Base-by-base conservation (phyloP, 83 land plant genomes). In the Thuja plicata region DNA sequence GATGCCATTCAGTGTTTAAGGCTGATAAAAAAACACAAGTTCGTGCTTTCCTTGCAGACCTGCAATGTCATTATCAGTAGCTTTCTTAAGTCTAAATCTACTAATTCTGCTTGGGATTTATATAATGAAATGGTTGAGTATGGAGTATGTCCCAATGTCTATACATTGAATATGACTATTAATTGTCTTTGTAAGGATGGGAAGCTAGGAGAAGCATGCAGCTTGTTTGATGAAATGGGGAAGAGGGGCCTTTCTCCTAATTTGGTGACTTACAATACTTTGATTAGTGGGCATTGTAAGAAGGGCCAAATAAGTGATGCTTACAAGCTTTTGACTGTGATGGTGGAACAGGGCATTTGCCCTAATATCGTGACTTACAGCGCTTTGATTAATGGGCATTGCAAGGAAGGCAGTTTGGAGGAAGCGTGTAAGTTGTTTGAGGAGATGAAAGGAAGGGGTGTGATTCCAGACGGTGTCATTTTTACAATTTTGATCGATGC, bases 321-420 rank as follows among this genome's bases (percentile, higher is more conserved):
- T 74, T 85, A 89, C 55, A 86, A 73, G 78, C 54, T 94, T 15
- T 92, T 45, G 87, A 70, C 85, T 76, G 92, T 90, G 62, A 95
- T 96, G 96, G 91, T 90, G 85, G 21, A 35, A 21, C 89, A 81
- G 50, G 94, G 91, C 19, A 35, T 96, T 60, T 27, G 50, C 46
- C 89, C 94, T 40, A 93, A 93, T 90, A 90, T 91, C 5, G 91
- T 89, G 60, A 95, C 95, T 38, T 96, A 93, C 78, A 88, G 93
- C 30, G 91, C 95, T 15, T 88, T 96, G 43, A 92, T 95, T 52
- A 71, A 93, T 88, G 93, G 93, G 45, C 90, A 92, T 82, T 91
- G 94, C 73, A 82, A 88, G 48, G 35, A 24, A 52, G 94, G 94
- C 19, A 90, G 89, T 57, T 81, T 94, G 27, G 92, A 92, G 78